Percentiles rank a stretch among this genome's conserved stretches.
Conservation (phyloP, 2,329 filamentous ascomycete genomes). For the Penicillium sp. region DNA sequence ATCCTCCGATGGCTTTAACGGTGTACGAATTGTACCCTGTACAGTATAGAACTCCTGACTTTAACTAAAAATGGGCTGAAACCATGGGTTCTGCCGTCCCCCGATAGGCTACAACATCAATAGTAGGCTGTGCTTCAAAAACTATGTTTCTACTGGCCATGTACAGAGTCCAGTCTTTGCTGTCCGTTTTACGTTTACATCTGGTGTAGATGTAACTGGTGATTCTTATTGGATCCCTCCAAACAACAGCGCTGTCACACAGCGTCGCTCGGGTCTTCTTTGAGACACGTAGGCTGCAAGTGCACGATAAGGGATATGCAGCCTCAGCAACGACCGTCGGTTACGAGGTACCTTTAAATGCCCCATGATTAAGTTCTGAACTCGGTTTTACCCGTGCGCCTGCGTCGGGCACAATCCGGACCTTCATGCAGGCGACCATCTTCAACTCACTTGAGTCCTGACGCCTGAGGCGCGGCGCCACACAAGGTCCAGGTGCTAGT, state of each 20-base stretch:
- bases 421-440: slow-evolving; percentile 17
- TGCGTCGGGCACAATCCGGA: slow-evolving; percentile 14
- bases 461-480: slow-evolving; percentile 22
- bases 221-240: background rate
- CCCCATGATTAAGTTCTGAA: slow-evolving; percentile 10
- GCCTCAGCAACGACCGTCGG: slow-evolving; percentile 3
- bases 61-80: slow-evolving; percentile 10
- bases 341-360: background rate
- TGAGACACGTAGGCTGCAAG: slow-evolving; percentile 3
- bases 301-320: slow-evolving; percentile 2
- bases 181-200: too few species aligned
- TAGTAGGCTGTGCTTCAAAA: slow-evolving; percentile 7
- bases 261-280: background rate
- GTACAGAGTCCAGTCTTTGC: too few species aligned
- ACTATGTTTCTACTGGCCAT: background rate
- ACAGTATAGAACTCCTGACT: background rate
- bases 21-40: background rate
- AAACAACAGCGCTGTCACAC: background rate
- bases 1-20: slow-evolving; percentile 5
- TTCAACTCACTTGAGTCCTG: slow-evolving; percentile 10
- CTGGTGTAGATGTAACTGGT: too few species aligned
- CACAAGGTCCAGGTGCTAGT: slow-evolving; percentile 19
- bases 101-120: slow-evolving; percentile 14
- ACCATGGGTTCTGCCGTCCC: slow-evolving; percentile 11
- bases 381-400: slow-evolving; percentile 16